These are phyloP conservation scores for Magnusiomyces ingens DNA, from an alignment of 1,139 yeast genomes.

Conservation along the genomic window DNA sequence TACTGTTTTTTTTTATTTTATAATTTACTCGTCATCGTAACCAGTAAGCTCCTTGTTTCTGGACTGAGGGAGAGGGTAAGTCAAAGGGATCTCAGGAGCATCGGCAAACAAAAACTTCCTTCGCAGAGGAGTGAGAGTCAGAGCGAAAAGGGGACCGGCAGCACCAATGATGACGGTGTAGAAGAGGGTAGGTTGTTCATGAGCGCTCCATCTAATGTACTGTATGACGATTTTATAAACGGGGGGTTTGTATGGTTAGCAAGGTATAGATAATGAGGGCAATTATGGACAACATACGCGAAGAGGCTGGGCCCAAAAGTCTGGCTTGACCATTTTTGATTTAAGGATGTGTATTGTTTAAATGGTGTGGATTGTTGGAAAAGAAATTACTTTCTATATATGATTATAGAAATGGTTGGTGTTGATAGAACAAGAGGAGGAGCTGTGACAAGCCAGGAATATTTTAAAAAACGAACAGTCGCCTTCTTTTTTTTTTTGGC, in stretches of 20 bases:
- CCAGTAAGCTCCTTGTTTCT: conserved; percentile 31
- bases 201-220: conserved; percentile 78
- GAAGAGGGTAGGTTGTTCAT: conserved; percentile 72
- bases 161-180: conserved; percentile 62
- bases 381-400: not conserved
- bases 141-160: conserved; percentile 56
- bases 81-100: conserved; percentile 59
- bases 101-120: conserved; percentile 59
- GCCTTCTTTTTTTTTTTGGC: too few relatives aligned
- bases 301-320: conserved; percentile 23
- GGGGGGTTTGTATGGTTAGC: not conserved
- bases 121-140: conserved; percentile 63
- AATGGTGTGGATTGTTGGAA: not conserved
- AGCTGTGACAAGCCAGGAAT: not conserved
- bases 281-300: conserved; percentile 17
- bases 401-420: not conserved
- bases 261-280: not conserved
- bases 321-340: conserved; percentile 6
- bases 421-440: not conserved
- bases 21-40: conserved; percentile 29
- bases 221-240: conserved; percentile 24
- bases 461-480: not conserved
- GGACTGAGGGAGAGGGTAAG: conserved; percentile 48
- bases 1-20: conserved; percentile 2
- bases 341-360: not conserved